A percentile compares a stretch with the other conserved stretches of the same genome.
Conservation (phyloP, 352 stramenopile genomes). For the Poterioochromonas sp. region DNA sequence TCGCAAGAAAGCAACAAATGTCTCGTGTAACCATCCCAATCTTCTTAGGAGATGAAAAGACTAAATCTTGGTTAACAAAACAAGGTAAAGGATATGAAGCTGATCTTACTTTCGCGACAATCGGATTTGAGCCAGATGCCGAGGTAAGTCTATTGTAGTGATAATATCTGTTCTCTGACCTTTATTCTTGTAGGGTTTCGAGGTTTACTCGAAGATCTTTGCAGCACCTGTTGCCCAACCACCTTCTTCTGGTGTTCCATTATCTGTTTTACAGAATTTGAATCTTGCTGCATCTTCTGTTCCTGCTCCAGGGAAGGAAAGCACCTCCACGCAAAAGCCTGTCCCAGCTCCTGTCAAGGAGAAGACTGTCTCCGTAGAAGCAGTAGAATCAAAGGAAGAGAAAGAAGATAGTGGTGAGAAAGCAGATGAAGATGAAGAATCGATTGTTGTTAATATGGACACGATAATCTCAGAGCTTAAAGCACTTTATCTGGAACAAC, state of each 20-base stretch:
- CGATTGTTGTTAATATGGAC: too few relatives aligned
- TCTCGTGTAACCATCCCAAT: constrained; percentile 16
- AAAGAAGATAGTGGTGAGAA: too few relatives aligned
- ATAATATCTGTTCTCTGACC: not conserved
- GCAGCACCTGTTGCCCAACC: not conserved
- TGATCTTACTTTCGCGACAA: constrained; percentile 1
- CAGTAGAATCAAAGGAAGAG: too few relatives aligned
- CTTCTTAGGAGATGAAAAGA: constrained; percentile 7
- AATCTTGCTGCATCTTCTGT: too few relatives aligned
- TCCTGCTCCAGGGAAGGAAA: too few relatives aligned
- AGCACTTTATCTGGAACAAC: too few relatives aligned
- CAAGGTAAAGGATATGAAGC: constrained; percentile 6
- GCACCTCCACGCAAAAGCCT: too few relatives aligned
- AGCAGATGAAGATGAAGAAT: too few relatives aligned
- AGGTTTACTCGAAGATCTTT: constrained; percentile 16
- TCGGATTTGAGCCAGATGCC: constrained; percentile 16
- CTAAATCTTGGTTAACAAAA: constrained; percentile 4
- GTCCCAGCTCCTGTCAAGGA: too few relatives aligned
- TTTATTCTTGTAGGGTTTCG: constrained; percentile 22
- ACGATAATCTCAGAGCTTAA: too few relatives aligned
- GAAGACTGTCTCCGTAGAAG: too few relatives aligned
- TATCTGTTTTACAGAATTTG: too few relatives aligned
- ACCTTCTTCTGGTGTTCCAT: not conserved
- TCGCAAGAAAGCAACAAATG: constrained; percentile 29
- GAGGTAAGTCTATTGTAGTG: not conserved